Percentiles rank a stretch among this genome's conserved stretches.
These are phyloP conservation scores for Litsea cubeba DNA, from an alignment of 164 flowering plant species.

Conservation along the genomic window DNA sequence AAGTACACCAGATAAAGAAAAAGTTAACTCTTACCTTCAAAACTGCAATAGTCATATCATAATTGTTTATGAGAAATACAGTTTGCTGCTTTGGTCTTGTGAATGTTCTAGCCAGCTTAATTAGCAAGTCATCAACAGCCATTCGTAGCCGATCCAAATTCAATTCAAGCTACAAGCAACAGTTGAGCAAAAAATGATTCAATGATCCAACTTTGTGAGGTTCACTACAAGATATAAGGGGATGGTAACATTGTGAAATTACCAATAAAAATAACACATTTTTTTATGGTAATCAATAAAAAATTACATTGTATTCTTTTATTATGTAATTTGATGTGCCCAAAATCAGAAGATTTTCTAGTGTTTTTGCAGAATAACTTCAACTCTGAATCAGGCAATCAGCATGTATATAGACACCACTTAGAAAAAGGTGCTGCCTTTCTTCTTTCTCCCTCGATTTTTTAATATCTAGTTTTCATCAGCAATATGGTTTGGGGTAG, in stretches of 20 bases:
- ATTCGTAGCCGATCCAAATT: slow-evolving; percentile 89
- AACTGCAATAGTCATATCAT: slow-evolving; percentile 91
- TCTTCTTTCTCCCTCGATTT: too few relatives aligned
- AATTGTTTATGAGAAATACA: slow-evolving; percentile 93
- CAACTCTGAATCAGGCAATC: too few relatives aligned
- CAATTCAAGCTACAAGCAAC: slow-evolving; percentile 66
- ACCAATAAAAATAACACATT: neutral
- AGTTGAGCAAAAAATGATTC: neutral
- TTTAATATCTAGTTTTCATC: too few relatives aligned
- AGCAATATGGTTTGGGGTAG: too few relatives aligned
- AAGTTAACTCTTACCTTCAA: slow-evolving; percentile 50
- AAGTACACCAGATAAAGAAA: neutral
- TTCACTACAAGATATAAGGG: neutral
- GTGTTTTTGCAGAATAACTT: too few relatives aligned
- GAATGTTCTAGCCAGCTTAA: slow-evolving; percentile 72
- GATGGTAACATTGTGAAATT: neutral
- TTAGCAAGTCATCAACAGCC: slow-evolving; percentile 90
- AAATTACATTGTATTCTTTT: neutral
- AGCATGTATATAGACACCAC: too few relatives aligned
- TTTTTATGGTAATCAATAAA: neutral
- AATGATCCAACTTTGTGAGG: neutral
- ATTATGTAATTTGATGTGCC: neutral
- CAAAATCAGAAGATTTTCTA: too few relatives aligned
- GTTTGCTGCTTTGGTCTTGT: slow-evolving; percentile 69
- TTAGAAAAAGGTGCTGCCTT: too few relatives aligned